Conservation (phyloP, 306 rosid species). For the Vigna hirtella region DNA sequence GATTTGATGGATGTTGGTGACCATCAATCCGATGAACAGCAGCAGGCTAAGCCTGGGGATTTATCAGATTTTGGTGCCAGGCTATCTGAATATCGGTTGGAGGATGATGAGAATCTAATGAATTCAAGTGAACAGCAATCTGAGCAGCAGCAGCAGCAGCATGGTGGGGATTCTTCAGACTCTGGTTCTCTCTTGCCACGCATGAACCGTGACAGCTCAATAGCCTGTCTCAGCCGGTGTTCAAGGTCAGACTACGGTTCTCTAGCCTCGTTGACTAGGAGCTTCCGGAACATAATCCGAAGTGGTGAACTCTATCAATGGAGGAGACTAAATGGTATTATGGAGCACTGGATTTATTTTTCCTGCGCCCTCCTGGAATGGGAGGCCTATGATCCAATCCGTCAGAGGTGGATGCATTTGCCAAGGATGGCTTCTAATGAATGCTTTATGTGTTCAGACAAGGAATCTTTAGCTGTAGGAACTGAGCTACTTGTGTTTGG, state of each 20-base stretch:
- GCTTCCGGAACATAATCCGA: constrained; percentile 69
- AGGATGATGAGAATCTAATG: constrained; percentile 17
- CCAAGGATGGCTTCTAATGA: constrained; percentile 89
- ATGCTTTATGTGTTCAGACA: constrained; percentile 89
- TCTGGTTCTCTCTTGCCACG: constrained; percentile 61
- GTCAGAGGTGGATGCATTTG: constrained; percentile 79
- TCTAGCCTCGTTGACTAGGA: constrained; percentile 70
- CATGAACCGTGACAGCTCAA: constrained; percentile 83
- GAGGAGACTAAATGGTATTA: constrained; percentile 71
- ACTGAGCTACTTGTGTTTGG: constrained; percentile 97
- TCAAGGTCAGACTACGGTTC: constrained; percentile 85
- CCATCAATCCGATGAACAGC: constrained; percentile 15
- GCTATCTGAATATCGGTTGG: constrained; percentile 18
- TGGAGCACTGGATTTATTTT: constrained; percentile 94
- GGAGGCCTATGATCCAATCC: constrained; percentile 90
- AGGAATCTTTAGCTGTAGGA: constrained; percentile 96
- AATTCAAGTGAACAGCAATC: constrained; percentile 44
- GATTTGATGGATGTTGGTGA: constrained; percentile 26
- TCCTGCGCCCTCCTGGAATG: constrained; percentile 83
- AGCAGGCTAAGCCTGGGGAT: constrained; percentile 5
- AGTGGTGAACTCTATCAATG: constrained; percentile 79
- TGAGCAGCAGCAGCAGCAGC: constrained; percentile 35
- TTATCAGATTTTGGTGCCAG: constrained; percentile 16
- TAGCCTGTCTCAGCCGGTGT: constrained; percentile 75
- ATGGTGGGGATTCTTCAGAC: constrained; percentile 60